Conservation (phyloP, 2,329 filamentous ascomycete species). For the Elsinoe batatas region DNA sequence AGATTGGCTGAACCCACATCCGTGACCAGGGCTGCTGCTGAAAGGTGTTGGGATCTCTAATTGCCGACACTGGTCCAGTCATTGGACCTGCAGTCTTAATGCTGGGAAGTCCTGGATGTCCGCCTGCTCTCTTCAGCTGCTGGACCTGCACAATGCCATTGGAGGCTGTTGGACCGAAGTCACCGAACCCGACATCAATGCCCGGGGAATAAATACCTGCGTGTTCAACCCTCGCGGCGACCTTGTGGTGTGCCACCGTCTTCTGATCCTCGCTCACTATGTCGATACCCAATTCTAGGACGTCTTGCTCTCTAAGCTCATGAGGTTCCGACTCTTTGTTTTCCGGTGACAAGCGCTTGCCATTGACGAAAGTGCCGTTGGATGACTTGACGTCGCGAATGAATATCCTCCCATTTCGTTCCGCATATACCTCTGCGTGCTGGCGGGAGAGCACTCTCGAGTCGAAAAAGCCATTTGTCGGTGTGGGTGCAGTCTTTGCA, state of each 20-base stretch:
- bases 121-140: constrained; percentile 51
- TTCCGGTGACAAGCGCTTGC: constrained; percentile 77
- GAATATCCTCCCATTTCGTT: constrained; percentile 70
- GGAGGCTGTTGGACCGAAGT: constrained; percentile 70
- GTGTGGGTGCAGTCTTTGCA: constrained; percentile 85
- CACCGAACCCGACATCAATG: constrained; percentile 80
- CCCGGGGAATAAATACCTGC: constrained; percentile 70
- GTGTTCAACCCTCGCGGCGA: constrained; percentile 92
- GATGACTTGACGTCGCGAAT: constrained; percentile 97
- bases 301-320: constrained; percentile 82
- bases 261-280: constrained; percentile 99
- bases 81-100: constrained; percentile 15
- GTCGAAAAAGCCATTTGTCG: constrained; percentile 90
- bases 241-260: constrained; percentile 96
- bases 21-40: constrained; percentile 61
- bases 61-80: constrained; percentile 21
- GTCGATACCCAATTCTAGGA: constrained; percentile 90
- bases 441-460: constrained; percentile 94
- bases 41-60: constrained; percentile 41
- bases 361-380: constrained; percentile 97
- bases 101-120: constrained; percentile 29
- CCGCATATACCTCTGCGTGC: constrained; percentile 92
- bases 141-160: constrained; percentile 58
- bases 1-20: constrained; percentile 79
- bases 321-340: constrained; percentile 95